Evolutionary conservation across 2,329 filamentous ascomycete species (phyloP), one percentile per base, ranked within the genome.

Genomic region (Ascomycota sp.): DNA sequence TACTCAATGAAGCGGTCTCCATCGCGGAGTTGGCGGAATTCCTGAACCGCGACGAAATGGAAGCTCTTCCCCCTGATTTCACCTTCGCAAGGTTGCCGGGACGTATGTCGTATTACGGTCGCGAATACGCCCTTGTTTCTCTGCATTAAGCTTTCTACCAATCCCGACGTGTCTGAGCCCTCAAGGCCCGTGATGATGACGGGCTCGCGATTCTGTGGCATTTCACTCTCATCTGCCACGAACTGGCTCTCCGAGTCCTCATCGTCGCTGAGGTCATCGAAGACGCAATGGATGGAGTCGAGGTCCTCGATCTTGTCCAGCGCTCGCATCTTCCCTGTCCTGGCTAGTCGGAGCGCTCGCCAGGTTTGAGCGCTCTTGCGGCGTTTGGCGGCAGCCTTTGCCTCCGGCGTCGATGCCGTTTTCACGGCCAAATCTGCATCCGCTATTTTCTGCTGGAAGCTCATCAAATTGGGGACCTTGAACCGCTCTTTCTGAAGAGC

Each of bases 261-360:
- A 3, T 40, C 40, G 6, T 41, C 42, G 9, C 59, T 45, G 21
- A 54, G 44, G 23, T 67, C 61, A 31, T 64, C 51, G 34, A 73
- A 75, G 9, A 75, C 56, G 22, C 57, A 43, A 31, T 62, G 61
- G 21, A 75, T 62, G 35, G 81, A 79, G 45, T 77, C 78, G 25
- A 78, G 74, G 38, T 83, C 75, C 32, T 93, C 83, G 28, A 93
- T 78, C 50, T 77, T 81, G 50, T 95, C 85, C 48, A 95, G 89
- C 13, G 72, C 57, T 27, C 70, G 65, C 39, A 95, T 64, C 41
- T 76, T 77, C 33, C 63, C 71, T 38, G 70, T 71, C 32, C 77
- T 73, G 8, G 82, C 78, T 38, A 92, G 68, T 30, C 89, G 72
- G 37, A 98, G 57, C 5, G 82, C 80, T 40, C 85, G 70, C 89